phyloP scores from a whole-genome alignment of 768 basidiomycete genomes.

The Rhodosporidiobolus odoratus region DNA sequence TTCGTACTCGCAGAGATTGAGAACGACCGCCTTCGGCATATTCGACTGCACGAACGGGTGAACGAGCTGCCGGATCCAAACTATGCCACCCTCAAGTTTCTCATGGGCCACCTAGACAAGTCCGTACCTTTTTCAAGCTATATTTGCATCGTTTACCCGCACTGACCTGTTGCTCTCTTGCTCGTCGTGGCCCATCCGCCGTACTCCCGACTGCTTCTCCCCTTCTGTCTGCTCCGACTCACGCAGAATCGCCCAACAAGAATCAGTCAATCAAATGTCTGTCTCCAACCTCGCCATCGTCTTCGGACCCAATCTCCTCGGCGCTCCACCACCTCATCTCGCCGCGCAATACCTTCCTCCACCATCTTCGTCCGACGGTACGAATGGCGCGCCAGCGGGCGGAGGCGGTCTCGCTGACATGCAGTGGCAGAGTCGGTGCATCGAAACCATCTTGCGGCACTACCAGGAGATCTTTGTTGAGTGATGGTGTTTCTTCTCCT shows the following conservation, averaged over 20 bases:
- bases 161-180: background rate
- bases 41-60: constrained; percentile 90
- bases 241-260: constrained; percentile 63
- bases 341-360: constrained; percentile 22
- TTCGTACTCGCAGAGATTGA: constrained; percentile 63
- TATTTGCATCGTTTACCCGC: too few relatives aligned
- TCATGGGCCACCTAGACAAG: constrained; percentile 90
- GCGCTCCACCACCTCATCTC: constrained; percentile 52
- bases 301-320: constrained; percentile 94
- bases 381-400: constrained; percentile 32
- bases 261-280: constrained; percentile 82
- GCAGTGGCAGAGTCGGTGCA: constrained; percentile 59
- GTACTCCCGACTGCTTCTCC: background rate
- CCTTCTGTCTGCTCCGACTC: too few relatives aligned
- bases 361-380: background rate
- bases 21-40: constrained; percentile 89
- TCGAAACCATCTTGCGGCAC: constrained; percentile 90
- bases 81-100: constrained; percentile 91
- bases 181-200: background rate
- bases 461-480: constrained; percentile 89
- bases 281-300: constrained; percentile 90
- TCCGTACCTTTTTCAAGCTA: too few relatives aligned
- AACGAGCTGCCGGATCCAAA: constrained; percentile 98
- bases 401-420: constrained; percentile 49
- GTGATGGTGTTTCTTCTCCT: background rate